phyloP scores from a whole-genome alignment of 2,329 filamentous ascomycete genomes.

The Xylariaceae sp. region DNA sequence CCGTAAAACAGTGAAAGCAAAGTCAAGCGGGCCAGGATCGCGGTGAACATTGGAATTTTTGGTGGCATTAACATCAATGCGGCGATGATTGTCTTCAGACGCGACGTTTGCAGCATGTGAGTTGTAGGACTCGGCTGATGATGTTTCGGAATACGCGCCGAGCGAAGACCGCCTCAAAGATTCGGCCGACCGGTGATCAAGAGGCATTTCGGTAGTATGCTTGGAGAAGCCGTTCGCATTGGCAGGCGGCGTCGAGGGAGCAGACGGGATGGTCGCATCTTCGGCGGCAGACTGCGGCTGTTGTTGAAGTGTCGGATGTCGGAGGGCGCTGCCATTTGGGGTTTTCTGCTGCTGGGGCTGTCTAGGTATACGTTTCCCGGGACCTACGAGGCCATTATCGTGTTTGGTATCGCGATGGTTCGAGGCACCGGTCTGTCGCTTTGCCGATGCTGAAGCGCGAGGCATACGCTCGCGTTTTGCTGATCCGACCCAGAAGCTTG shows the following conservation, averaged over 20 bases:
- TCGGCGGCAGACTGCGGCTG: slow-evolving; percentile 38
- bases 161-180: slow-evolving; percentile 44
- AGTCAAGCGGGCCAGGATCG: slow-evolving; percentile 74
- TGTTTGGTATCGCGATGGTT: slow-evolving; percentile 77
- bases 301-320: slow-evolving; percentile 27
- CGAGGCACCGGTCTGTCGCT: slow-evolving; percentile 66
- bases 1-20: slow-evolving; percentile 85
- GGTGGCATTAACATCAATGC: slow-evolving; percentile 73
- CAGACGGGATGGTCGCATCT: slow-evolving; percentile 43
- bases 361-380: slow-evolving; percentile 66
- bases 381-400: slow-evolving; percentile 86
- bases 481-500: slow-evolving; percentile 52
- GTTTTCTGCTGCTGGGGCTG: slow-evolving; percentile 39
- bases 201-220: slow-evolving; percentile 47
- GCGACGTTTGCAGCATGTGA: slow-evolving; percentile 46
- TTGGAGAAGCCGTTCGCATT: slow-evolving; percentile 47
- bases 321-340: slow-evolving; percentile 46
- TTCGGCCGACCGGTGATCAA: slow-evolving; percentile 51
- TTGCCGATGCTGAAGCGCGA: slow-evolving; percentile 64
- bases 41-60: slow-evolving; percentile 73
- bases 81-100: slow-evolving; percentile 62
- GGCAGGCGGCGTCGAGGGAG: slow-evolving; percentile 46
- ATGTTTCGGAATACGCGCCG: slow-evolving; percentile 62
- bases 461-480: slow-evolving; percentile 59
- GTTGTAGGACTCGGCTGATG: slow-evolving; percentile 59